phyloP scores from a whole-genome alignment of 495 filamentous ascomycete species.

The Podospora sp. region DNA sequence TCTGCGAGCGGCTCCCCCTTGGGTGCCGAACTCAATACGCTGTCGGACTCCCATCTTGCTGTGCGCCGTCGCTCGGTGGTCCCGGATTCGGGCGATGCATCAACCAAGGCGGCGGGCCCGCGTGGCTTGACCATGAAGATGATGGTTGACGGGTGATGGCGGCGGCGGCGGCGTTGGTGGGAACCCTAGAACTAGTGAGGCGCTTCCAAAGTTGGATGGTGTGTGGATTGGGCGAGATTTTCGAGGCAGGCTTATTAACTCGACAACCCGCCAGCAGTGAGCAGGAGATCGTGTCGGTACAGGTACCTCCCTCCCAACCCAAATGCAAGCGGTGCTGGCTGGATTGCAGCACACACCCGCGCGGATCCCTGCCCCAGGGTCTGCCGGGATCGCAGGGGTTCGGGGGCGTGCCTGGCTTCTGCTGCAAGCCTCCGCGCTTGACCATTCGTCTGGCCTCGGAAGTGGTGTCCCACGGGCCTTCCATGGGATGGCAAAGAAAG shows the following conservation, averaged over 20 bases:
- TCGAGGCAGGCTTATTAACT: not conserved
- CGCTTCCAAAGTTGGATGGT: not conserved
- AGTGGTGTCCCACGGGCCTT: conserved; percentile 4
- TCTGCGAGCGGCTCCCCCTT: not conserved
- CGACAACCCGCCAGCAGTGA: not conserved
- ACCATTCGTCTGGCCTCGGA: conserved; percentile 4
- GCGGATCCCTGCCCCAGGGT: conserved; percentile 6
- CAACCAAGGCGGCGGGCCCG: not conserved
- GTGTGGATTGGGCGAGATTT: not conserved
- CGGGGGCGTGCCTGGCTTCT: conserved; percentile 22
- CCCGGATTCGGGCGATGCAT: not conserved
- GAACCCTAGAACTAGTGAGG: too few species aligned
- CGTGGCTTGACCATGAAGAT: conserved; percentile 5
- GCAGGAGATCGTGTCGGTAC: not conserved
- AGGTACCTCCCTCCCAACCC: not conserved
- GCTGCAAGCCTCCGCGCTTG: conserved; percentile 10
- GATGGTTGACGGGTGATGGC: not conserved
- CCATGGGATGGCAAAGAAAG: conserved; percentile 8
- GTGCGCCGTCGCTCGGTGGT: not conserved
- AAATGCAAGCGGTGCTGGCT: not conserved
- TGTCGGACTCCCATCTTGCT: not conserved
- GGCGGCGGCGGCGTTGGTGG: not conserved
- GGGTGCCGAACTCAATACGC: not conserved
- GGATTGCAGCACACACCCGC: not conserved
- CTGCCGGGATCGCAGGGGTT: conserved; percentile 7